These are phyloP conservation scores for Millerago galiae DNA, from an alignment of 805 yeast genomes.

Conservation along the genomic window DNA sequence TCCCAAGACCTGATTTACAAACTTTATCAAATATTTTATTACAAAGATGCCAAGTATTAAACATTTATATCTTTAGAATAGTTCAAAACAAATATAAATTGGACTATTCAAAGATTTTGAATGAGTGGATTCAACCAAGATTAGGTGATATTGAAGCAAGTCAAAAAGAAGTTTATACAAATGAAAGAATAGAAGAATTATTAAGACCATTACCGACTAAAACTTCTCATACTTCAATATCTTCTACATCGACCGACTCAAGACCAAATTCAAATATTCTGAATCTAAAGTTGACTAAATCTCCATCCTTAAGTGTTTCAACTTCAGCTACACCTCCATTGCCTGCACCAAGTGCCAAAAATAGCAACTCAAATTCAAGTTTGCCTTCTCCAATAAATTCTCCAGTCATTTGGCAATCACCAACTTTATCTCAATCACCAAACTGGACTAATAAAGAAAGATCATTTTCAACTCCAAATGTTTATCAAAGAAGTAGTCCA, in stretches of 20 bases:
- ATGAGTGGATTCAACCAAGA: slow-evolving; percentile 25
- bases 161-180: slow-evolving; percentile 10
- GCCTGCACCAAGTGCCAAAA: slow-evolving; percentile 13
- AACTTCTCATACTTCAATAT: background rate
- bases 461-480: slow-evolving; percentile 4
- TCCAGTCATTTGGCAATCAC: slow-evolving; percentile 21
- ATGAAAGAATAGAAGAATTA: slow-evolving; percentile 18
- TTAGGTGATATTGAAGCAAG: slow-evolving; percentile 26
- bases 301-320: slow-evolving; percentile 15
- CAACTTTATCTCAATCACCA: slow-evolving; percentile 8
- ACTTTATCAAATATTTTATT: slow-evolving; percentile 25
- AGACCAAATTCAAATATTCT: background rate
- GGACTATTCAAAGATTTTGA: slow-evolving; percentile 19
- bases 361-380: slow-evolving; percentile 2
- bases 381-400: slow-evolving; percentile 6
- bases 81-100: slow-evolving; percentile 22
- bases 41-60: slow-evolving; percentile 35
- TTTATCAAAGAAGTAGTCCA: slow-evolving; percentile 2
- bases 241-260: background rate
- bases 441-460: slow-evolving; percentile 1
- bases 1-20: slow-evolving; percentile 32
- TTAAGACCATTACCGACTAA: slow-evolving; percentile 18
- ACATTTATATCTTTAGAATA: slow-evolving; percentile 33
- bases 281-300: background rate
- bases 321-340: slow-evolving; percentile 23